Conservation (phyloP, 1,139 yeast genomes). For the Yamadazyma oceani region DNA sequence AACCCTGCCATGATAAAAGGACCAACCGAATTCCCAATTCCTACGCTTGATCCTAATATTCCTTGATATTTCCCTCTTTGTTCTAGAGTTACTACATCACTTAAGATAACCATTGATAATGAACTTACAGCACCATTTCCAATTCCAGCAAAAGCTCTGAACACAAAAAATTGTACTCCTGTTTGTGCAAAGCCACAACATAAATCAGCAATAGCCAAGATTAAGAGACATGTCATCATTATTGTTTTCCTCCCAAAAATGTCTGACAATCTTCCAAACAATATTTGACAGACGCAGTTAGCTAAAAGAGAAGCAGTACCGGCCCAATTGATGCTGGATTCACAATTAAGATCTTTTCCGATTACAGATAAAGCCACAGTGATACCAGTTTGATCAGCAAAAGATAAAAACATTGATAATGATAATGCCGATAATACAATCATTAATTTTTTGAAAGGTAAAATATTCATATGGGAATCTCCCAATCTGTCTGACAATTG, state of each 20-base stretch:
- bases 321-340: constrained; percentile 49
- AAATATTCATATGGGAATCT: constrained; percentile 36
- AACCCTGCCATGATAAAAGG: constrained; percentile 56
- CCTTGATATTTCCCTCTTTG: constrained; percentile 47
- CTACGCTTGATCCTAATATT: constrained; percentile 46
- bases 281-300: constrained; percentile 44
- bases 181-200: constrained; percentile 43
- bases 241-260: constrained; percentile 44
- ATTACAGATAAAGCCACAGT: constrained; percentile 39
- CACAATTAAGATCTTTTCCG: constrained; percentile 36
- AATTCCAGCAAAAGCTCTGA: constrained; percentile 44
- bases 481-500: constrained; percentile 33
- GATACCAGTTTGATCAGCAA: constrained; percentile 47
- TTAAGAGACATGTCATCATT: constrained; percentile 29
- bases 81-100: constrained; percentile 43
- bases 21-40: constrained; percentile 50
- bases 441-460: constrained; percentile 32
- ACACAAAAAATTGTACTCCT: constrained; percentile 40
- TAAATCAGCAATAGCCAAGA: constrained; percentile 36
- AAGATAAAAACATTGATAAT: constrained; percentile 25
- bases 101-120: constrained; percentile 39
- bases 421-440: constrained; percentile 30
- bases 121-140: constrained; percentile 46
- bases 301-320: constrained; percentile 51
- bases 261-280: constrained; percentile 45